Percentiles rank a stretch among this genome's conserved stretches.
These are phyloP conservation scores for Gyrodon lividus DNA, from an alignment of 768 basidiomycete genomes.

Conservation along the genomic window DNA sequence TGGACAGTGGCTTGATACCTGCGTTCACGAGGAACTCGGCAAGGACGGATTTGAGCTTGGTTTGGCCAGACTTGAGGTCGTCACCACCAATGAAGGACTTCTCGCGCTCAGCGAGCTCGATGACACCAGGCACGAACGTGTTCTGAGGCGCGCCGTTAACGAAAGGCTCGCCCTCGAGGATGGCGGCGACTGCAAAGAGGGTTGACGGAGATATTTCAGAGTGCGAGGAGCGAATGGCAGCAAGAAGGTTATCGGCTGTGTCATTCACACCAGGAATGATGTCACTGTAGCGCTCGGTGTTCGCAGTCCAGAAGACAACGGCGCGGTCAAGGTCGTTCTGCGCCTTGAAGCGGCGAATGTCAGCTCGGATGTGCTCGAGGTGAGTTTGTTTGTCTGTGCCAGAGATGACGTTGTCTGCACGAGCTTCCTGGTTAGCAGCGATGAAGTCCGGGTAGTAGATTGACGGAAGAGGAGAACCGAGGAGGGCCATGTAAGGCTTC, in stretches of 20 bases:
- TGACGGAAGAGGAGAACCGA: slow-evolving; percentile 85
- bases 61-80: slow-evolving; percentile 97
- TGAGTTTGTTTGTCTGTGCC: slow-evolving; percentile 87
- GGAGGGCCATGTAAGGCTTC: slow-evolving; percentile 74
- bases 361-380: slow-evolving; percentile 87
- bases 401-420: slow-evolving; percentile 90
- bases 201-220: slow-evolving; percentile 95
- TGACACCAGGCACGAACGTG: slow-evolving; percentile 95
- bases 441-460: slow-evolving; percentile 98
- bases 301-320: slow-evolving; percentile 97
- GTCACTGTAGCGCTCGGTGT: slow-evolving; percentile 97
- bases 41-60: slow-evolving; percentile 94
- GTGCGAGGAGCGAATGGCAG: slow-evolving; percentile 81
- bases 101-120: slow-evolving; percentile 86
- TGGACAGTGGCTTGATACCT: slow-evolving; percentile 95
- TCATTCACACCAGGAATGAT: slow-evolving; percentile 95
- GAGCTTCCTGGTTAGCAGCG: slow-evolving; percentile 94
- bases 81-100: slow-evolving; percentile 96
- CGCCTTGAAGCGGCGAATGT: slow-evolving; percentile 91
- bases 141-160: slow-evolving; percentile 99
- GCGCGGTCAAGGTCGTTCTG: slow-evolving; percentile 81
- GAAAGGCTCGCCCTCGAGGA: slow-evolving; percentile 94
- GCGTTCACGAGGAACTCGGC: slow-evolving; percentile 99
- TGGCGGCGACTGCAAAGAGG: slow-evolving; percentile 91
- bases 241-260: slow-evolving; percentile 83